Conservation (phyloP, 257 asterid genomes). For the Ajuga chamaepitys region DNA sequence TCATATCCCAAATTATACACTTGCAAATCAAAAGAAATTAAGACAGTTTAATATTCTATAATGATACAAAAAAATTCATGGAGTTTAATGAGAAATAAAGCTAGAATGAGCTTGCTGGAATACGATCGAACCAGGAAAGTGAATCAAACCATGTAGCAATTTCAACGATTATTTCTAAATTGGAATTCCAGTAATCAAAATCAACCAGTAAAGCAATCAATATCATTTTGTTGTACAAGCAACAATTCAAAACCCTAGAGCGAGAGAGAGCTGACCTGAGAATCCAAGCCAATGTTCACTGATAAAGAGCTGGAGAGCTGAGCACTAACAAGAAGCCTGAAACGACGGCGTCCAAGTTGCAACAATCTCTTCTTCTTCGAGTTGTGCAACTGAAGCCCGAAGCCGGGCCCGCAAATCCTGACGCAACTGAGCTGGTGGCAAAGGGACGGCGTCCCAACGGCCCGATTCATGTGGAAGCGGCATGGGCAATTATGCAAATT, state of each 20-base stretch:
- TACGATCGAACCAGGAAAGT: not conserved
- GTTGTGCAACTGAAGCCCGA: conserved; percentile 27
- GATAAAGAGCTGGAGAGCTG: conserved; percentile 63
- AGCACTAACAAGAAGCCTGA: conserved; percentile 41
- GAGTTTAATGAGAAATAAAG: not conserved
- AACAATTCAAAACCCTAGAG: conserved; percentile 15
- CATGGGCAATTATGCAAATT: conserved; percentile 30
- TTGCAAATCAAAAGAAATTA: not conserved
- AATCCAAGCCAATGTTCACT: conserved; percentile 65
- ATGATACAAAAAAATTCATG: not conserved
- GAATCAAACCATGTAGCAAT: not conserved
- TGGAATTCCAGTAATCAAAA: not conserved
- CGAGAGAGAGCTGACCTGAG: conserved; percentile 40
- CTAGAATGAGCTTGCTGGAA: not conserved
- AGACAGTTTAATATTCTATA: not conserved
- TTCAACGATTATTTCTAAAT: not conserved
- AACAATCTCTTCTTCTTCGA: conserved; percentile 27
- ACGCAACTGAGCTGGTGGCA: conserved; percentile 32
- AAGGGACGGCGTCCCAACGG: conserved; percentile 31
- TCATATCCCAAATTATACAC: not conserved
- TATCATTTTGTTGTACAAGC: not conserved
- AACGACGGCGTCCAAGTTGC: conserved; percentile 38
- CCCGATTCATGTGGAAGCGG: conserved; percentile 41
- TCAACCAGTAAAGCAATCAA: not conserved
- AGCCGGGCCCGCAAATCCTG: conserved; percentile 26